A percentile compares a stretch with the other conserved stretches of the same genome.
Evolutionary conservation across 768 basidiomycete species (phyloP).

Genomic region (Coprinopsis sp.): DNA sequence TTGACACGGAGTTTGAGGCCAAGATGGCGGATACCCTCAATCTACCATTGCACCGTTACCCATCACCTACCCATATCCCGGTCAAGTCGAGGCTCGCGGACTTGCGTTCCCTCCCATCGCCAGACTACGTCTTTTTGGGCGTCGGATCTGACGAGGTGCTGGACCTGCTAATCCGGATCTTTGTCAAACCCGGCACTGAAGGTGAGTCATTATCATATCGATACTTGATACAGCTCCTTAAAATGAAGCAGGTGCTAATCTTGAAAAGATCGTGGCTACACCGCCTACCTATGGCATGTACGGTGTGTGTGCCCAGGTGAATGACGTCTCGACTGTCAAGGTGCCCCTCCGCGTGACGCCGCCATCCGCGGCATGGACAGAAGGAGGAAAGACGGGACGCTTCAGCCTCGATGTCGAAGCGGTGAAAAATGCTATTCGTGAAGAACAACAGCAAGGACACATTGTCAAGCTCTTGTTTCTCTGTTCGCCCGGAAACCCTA

Average conservation of each 20-base stretch:
- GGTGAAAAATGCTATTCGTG: slow-evolving; percentile 63
- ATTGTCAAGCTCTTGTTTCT: slow-evolving; percentile 89
- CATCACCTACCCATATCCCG: slow-evolving; percentile 79
- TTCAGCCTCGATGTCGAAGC: slow-evolving; percentile 76
- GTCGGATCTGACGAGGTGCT: slow-evolving; percentile 98
- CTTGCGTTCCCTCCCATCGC: slow-evolving; percentile 61
- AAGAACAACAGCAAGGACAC: slow-evolving; percentile 35
- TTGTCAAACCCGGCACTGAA: slow-evolving; percentile 60
- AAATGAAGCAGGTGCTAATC: slow-evolving; percentile 7
- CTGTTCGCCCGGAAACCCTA: slow-evolving; percentile 97
- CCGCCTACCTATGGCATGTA: slow-evolving; percentile 99
- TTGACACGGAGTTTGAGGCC: slow-evolving; percentile 8
- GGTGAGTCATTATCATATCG: not conserved
- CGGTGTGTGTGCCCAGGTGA: slow-evolving; percentile 88
- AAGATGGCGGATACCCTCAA: slow-evolving; percentile 32
- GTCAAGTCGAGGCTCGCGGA: slow-evolving; percentile 75
- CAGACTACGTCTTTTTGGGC: slow-evolving; percentile 81
- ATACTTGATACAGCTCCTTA: not conserved
- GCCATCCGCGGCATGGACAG: slow-evolving; percentile 30
- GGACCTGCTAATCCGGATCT: slow-evolving; percentile 88
- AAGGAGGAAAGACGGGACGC: slow-evolving; percentile 64
- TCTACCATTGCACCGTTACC: slow-evolving; percentile 82
- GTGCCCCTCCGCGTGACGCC: slow-evolving; percentile 58
- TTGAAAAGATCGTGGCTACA: slow-evolving; percentile 80
- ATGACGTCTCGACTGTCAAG: slow-evolving; percentile 81